Evolutionary conservation across 139 green algal species (phyloP).

Genomic region (Tetradesmus lagerheimii): DNA sequence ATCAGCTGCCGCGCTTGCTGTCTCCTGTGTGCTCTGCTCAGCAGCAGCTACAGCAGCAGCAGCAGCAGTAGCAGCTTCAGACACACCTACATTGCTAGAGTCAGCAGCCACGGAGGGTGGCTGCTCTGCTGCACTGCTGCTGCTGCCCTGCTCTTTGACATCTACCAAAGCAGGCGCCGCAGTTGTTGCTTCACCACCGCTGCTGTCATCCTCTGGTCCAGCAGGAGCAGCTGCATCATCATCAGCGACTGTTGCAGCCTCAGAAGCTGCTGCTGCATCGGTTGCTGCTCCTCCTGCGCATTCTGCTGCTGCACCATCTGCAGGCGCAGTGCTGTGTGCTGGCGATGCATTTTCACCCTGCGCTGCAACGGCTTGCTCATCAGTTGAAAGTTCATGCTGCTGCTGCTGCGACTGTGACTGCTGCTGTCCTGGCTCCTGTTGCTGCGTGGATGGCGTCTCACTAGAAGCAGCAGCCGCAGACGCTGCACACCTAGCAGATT

Average conservation of each 20-base stretch:
- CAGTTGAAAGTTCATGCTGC: too few relatives aligned
- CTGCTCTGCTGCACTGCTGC: background rate
- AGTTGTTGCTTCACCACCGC: background rate
- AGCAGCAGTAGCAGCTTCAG: too few relatives aligned
- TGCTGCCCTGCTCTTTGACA: background rate
- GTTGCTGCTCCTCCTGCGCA: background rate
- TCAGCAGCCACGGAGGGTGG: slow-evolving; percentile 1
- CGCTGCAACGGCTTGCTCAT: background rate
- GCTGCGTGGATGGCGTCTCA: background rate
- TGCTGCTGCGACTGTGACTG: slow-evolving; percentile 10
- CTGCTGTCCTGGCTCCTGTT: background rate
- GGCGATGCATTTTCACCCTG: too few relatives aligned
- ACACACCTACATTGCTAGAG: background rate
- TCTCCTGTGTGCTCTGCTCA: too few relatives aligned
- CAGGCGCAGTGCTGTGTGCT: background rate
- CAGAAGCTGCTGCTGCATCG: background rate
- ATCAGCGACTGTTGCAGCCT: background rate
- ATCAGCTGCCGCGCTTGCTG: too few relatives aligned
- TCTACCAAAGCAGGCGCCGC: background rate
- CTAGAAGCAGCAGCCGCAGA: background rate
- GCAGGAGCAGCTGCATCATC: background rate
- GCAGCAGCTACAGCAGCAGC: background rate
- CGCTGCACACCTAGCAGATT: background rate
- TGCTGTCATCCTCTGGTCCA: background rate
- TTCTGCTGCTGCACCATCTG: background rate